These are phyloP conservation scores for Hypomyces rosellus DNA, from an alignment of 2,329 filamentous ascomycete species.

Conservation along the genomic window DNA sequence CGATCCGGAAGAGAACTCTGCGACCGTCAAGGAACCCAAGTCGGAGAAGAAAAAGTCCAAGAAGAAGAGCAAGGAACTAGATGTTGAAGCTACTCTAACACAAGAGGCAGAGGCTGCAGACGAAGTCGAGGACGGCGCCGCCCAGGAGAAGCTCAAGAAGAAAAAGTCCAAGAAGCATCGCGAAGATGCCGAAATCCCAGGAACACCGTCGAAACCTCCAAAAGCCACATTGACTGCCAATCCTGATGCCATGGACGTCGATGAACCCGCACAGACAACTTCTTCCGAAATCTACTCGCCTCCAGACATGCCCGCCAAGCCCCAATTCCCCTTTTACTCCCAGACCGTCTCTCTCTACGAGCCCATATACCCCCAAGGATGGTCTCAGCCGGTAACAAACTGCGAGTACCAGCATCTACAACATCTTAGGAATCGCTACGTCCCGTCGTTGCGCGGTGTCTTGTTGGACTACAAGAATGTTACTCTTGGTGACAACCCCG, in stretches of 20 bases:
- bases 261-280: conserved; percentile 23
- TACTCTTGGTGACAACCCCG: conserved; percentile 54
- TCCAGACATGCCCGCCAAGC: conserved; percentile 32
- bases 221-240: conserved; percentile 14
- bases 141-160: conserved; percentile 13
- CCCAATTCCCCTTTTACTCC: conserved; percentile 65
- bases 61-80: conserved; percentile 19
- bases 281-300: conserved; percentile 31
- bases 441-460: conserved; percentile 65
- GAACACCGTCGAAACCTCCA: conserved; percentile 8
- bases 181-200: conserved; percentile 21
- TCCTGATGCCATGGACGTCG: conserved; percentile 35
- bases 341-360: conserved; percentile 78
- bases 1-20: neutral
- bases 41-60: conserved; percentile 27
- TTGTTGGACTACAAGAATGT: conserved; percentile 68
- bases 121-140: conserved; percentile 15
- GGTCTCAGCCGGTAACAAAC: conserved; percentile 62
- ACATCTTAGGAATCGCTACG: conserved; percentile 70
- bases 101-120: conserved; percentile 8
- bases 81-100: conserved; percentile 6
- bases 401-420: conserved; percentile 68
- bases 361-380: conserved; percentile 64
- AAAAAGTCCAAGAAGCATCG: conserved; percentile 29
- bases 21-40: conserved; percentile 15